Conservation (phyloP, 1,139 yeast genomes). For the Blastobotrys persicus region DNA sequence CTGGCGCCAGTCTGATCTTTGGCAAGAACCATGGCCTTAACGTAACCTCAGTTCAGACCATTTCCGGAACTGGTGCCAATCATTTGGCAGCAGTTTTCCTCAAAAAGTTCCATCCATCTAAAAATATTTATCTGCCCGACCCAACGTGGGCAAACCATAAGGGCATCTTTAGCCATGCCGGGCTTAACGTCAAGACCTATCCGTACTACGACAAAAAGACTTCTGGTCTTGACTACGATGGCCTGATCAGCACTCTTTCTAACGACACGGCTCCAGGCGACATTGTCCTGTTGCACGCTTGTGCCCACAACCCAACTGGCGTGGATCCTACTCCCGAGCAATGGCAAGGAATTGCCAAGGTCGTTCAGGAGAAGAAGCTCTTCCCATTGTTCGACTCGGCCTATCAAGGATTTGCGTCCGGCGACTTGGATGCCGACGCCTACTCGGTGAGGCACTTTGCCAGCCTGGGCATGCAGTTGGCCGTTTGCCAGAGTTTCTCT, state of each 20-base stretch:
- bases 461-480: slow-evolving; percentile 48
- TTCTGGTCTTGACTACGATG: slow-evolving; percentile 59
- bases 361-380: slow-evolving; percentile 53
- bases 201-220: slow-evolving; percentile 76
- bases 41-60: slow-evolving; percentile 75
- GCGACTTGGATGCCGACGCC: slow-evolving; percentile 54
- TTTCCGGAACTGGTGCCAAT: slow-evolving; percentile 95
- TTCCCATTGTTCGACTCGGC: slow-evolving; percentile 87
- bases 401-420: slow-evolving; percentile 90
- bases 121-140: slow-evolving; percentile 66
- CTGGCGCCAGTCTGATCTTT: slow-evolving; percentile 76
- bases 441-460: slow-evolving; percentile 46
- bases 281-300: slow-evolving; percentile 80
- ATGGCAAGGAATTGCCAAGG: slow-evolving; percentile 70
- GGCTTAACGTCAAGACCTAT: slow-evolving; percentile 61
- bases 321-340: slow-evolving; percentile 79
- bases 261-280: slow-evolving; percentile 34
- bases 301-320: slow-evolving; percentile 97
- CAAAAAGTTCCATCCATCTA: slow-evolving; percentile 46
- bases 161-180: slow-evolving; percentile 70
- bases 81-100: slow-evolving; percentile 83
- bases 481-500: slow-evolving; percentile 89
- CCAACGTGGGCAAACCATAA: slow-evolving; percentile 98
- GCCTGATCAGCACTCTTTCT: slow-evolving; percentile 34
- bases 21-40: slow-evolving; percentile 53